Base-by-base conservation (phyloP, 129 eudicot species). In the Escallonia rubra region DNA sequence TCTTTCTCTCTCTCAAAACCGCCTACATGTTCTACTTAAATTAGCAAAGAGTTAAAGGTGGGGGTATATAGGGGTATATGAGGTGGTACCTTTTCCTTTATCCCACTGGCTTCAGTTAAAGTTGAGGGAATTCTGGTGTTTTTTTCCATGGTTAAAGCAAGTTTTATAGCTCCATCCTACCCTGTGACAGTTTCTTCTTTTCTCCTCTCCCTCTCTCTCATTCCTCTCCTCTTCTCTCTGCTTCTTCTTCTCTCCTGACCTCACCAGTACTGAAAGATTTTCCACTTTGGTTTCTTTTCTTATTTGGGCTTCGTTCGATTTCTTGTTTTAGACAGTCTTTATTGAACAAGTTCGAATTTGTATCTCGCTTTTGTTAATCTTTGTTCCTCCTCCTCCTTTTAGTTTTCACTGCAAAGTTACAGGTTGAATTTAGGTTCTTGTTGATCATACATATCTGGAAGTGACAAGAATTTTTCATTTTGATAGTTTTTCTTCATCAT, bases 71-170 rank as follows among this genome's bases (percentile, higher is more conserved):
- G 53, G 69, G 8, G 49, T 62, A 43, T 63, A 50, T 41, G 64
- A 42, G 10, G 77, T 47, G 65, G 60, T 56, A 69, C 12, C 86
- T 80, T 88, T 85, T 80, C 77, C 89, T 82, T 89, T 89, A 75
- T 78, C 85, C 76, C 83, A 64, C 86, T 79, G 79, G 82, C 74
- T 82, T 82, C 83, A 61, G 88, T 80, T 82, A 88, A 85, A 85
- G 91, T 79, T 61, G 66, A 80, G 65, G 82, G 76, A 88, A 82
- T 85, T 85, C 81, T 85, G 77, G 76, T 81, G 82, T 82, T 88
- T 80, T 65, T 75, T 65, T 76, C 67, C 77, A 64, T 81, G 84
- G 76, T 85, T 82, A 80, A 88, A 85, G 89, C 81, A 59, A 71
- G 73, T 81, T 78, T 82, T 72, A 83, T 83, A 80, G 61, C 83